Evolutionary conservation across 2,329 filamentous ascomycete genomes (phyloP).

Genomic region (Nannizziopsis arthrosporioides): DNA sequence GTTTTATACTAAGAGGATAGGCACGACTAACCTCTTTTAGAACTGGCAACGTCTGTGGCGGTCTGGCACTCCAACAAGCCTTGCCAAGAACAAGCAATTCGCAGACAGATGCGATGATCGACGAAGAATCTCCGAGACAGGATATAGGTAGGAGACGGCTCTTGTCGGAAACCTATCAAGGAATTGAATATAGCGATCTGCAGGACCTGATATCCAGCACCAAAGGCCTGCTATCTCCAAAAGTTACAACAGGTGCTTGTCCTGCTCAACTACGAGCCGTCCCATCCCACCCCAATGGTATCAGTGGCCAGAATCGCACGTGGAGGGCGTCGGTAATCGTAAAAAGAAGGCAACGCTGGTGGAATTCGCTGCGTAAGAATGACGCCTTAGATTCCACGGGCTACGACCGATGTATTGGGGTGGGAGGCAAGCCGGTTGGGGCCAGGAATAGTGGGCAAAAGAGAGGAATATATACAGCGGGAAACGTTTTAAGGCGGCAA

Average conservation of each 20-base stretch:
- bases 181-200: too few species aligned
- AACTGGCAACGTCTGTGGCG: not conserved
- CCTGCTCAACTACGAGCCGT: not conserved
- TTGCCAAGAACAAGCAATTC: constrained; percentile 3
- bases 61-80: not conserved
- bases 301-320: not conserved
- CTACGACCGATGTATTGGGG: constrained; percentile 2
- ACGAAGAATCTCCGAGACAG: not conserved
- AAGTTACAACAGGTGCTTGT: not conserved
- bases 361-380: not conserved
- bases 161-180: not conserved
- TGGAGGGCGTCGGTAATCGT: not conserved
- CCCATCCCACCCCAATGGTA: constrained; percentile 8
- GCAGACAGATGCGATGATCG: not conserved
- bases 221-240: not conserved
- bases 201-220: too few species aligned
- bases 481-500: not conserved
- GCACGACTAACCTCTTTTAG: constrained; percentile 4
- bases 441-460: not conserved
- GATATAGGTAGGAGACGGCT: not conserved
- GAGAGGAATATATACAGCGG: not conserved
- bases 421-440: not conserved
- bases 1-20: not conserved
- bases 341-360: not conserved
- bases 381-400: not conserved